Evolutionary conservation across 495 filamentous ascomycete genomes (phyloP), one percentile per base, ranked within the genome.

Genomic region (Penicillium roqueforti): DNA sequence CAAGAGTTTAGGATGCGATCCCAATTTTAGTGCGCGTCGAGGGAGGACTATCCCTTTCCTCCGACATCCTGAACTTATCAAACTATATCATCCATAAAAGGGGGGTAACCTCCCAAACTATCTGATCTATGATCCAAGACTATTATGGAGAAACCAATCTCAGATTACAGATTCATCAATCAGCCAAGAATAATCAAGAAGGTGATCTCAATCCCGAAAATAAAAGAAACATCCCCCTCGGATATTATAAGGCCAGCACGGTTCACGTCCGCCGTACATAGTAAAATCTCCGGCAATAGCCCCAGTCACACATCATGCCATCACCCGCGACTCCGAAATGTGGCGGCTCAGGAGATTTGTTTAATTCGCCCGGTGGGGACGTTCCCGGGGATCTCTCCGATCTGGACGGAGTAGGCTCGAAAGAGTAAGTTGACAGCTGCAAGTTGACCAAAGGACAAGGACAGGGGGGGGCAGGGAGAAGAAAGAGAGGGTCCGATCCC

Each of bases 351-450:
- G 63, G 59, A 44, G 60, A 26, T 38, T 38, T 40, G 54, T 49
- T 59, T 57, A 48, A 58, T 56, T 34, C 61, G 56, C 57, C 61
- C 62, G 54, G 65, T 69, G 67, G 68, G 57, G 62, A 65, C 53
- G n/a, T n/a, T 50, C 44, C 67, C 58, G 57, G 55, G 60, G 68
- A 68, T 67, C 65, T 54, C 58, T 61, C 69, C 69, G 69, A 70
- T 61, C 64, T 63, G 58, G n/a, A n/a, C n/a, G n/a, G n/a, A n/a
- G n/a, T 66, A 64, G 48, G 49, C 62, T 59, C 40, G 55, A 67
- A 66, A 14, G 22, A 59, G 68, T 54, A 62, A 61, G 47, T 62
- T 72, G 66, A 69, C 67, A 68, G 67, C 64, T 68, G 61, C 58
- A 57, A 36, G 20, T 53, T 55, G 32, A 45, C 42, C 42, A 29